phyloP scores from a whole-genome alignment of 164 flowering plant species.

The Vitis rotundifolia region DNA sequence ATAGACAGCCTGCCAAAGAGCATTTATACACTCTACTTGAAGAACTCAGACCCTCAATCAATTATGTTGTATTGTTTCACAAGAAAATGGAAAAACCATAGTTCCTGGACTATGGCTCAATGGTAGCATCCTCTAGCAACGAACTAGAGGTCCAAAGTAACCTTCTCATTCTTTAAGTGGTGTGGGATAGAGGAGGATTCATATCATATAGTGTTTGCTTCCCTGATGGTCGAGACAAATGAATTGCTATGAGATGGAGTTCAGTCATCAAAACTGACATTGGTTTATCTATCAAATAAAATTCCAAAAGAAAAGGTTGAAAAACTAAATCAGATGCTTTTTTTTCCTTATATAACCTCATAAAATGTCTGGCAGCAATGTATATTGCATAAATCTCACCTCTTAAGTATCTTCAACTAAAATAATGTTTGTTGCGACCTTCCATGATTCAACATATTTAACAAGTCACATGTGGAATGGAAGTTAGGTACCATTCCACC shows the following conservation, averaged over 20 bases:
- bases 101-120: too few relatives aligned
- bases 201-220: too few relatives aligned
- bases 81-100: too few relatives aligned
- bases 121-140: too few relatives aligned
- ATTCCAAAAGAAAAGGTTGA: neutral
- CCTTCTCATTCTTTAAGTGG: too few relatives aligned
- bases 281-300: neutral
- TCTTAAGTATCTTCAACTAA: neutral
- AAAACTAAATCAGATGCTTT: neutral
- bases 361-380: neutral
- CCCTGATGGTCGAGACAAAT: neutral
- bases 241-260: neutral
- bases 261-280: too few relatives aligned
- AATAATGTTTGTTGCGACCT: neutral
- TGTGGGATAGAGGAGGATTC: too few relatives aligned
- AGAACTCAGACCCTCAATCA: too few relatives aligned
- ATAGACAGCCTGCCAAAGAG: too few relatives aligned
- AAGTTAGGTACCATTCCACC: conserved; percentile 29
- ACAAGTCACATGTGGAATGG: conserved; percentile 22
- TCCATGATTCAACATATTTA: conserved; percentile 2
- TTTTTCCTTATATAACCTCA: neutral
- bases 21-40: too few relatives aligned
- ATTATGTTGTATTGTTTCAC: too few relatives aligned
- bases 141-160: too few relatives aligned
- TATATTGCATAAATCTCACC: neutral